Evolutionary conservation across 441 rosid species (phyloP), one percentile per base, ranked within the genome.

Genomic region (Adansonia grandidieri): DNA sequence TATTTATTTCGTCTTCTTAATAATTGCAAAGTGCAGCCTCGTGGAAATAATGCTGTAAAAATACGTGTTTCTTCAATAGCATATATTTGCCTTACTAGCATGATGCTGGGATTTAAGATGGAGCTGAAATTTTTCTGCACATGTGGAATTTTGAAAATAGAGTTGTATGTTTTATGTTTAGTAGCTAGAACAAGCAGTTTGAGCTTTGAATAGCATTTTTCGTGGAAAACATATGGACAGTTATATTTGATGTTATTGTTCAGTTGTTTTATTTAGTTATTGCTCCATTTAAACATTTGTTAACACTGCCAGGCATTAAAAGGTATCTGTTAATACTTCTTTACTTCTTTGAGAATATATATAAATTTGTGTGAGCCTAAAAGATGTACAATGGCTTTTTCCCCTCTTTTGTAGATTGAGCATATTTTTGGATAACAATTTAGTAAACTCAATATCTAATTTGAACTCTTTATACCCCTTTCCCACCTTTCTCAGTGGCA

Each of bases 1-100:
- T 94, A 85, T 73, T 81, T 81, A 17, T 37, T 62, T 17, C 66
- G 37, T 77, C 65, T 71, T 83, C 63, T 54, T 68, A 20, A 56
- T 68, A 77, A 32, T 22, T 37, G 40, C 57, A 32, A 50, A 56
- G 73, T 51, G 66, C 28, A 64, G 32, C 32, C 14, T 37, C 20
- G 3, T 61, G 76, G 19, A 73, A 45, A 47, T 58, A 22, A 9
- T 47, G 37, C 66, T 57, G 54, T 56, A 71, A 51, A 80, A 60
- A 64, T 79, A 70, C 6, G 51, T 32, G 73, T 51, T 73, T 78
- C 75, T 17, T 47, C 45, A 45, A 57, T 32, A 20, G 45, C 40
- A 40, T 9, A 22, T 54, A 60, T 73, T 77, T 60, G 8, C 67
- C 45, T 50, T 70, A 40, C 74, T 71, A 57, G 24, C 58, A 65